Evolutionary conservation across 176 grass and related monocot species (phyloP).

Genomic region (Bonia amplexicaulis): DNA sequence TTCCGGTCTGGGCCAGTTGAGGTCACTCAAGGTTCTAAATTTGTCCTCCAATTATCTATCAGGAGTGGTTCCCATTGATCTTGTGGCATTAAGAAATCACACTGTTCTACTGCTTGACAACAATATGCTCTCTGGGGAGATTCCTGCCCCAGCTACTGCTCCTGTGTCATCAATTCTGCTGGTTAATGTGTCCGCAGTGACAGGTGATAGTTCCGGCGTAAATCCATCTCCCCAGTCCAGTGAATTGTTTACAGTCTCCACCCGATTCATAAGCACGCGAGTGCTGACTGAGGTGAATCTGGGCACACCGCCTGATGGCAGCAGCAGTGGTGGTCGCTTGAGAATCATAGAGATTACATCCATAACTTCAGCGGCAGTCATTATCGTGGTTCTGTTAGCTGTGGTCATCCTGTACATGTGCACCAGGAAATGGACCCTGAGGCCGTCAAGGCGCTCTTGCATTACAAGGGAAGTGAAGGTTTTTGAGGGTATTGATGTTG

Average conservation of each 20-base stretch:
- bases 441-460: constrained; percentile 19
- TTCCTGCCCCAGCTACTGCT: constrained; percentile 11
- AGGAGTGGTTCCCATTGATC: constrained; percentile 52
- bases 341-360: constrained; percentile 55
- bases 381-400: constrained; percentile 48
- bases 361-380: constrained; percentile 43
- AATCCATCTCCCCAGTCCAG: constrained; percentile 37
- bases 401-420: constrained; percentile 49
- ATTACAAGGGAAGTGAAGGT: constrained; percentile 58
- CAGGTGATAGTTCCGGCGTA: constrained; percentile 38
- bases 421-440: constrained; percentile 43
- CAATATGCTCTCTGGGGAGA: constrained; percentile 43
- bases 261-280: neutral
- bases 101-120: constrained; percentile 51
- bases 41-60: constrained; percentile 68
- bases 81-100: constrained; percentile 40
- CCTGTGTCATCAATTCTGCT: constrained; percentile 20
- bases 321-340: constrained; percentile 25
- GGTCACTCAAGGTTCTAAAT: constrained; percentile 52
- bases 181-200: constrained; percentile 42
- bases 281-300: neutral
- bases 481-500: constrained; percentile 62
- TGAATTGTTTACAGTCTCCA: constrained; percentile 31
- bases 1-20: constrained; percentile 39
- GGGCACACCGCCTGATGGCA: constrained; percentile 15